Conservation (phyloP, 2,329 filamentous ascomycete genomes). For the Botrytis sinoallii region DNA sequence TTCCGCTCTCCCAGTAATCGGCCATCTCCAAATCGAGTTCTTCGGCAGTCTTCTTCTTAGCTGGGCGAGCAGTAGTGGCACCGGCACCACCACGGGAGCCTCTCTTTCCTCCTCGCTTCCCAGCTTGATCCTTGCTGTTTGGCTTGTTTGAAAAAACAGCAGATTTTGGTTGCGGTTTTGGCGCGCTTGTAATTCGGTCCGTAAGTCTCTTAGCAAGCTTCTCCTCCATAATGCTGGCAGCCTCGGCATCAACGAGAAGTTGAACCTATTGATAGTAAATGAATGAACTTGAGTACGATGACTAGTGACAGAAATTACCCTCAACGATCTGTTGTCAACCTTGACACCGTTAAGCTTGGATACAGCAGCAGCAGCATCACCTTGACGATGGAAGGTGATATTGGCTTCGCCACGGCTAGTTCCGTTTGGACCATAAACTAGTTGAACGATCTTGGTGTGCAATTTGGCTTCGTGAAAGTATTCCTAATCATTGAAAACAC, state of each 20-base stretch:
- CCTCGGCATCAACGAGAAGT: conserved; percentile 77
- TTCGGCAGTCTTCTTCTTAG: conserved; percentile 87
- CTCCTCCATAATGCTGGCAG: conserved; percentile 58
- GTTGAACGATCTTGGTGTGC: conserved; percentile 50
- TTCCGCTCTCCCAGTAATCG: conserved; percentile 71
- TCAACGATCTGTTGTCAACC: conserved; percentile 87
- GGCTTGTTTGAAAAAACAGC: conserved; percentile 74
- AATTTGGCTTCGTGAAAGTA: conserved; percentile 74
- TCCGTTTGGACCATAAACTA: conserved; percentile 91
- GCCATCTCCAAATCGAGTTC: conserved; percentile 97
- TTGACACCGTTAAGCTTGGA: conserved; percentile 81
- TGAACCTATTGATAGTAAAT: conserved; percentile 63
- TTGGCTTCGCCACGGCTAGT: conserved; percentile 89
- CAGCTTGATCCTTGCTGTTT: conserved; percentile 52
- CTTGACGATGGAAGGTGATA: conserved; percentile 77
- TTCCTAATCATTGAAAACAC: conserved; percentile 68
- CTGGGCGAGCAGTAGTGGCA: conserved; percentile 56
- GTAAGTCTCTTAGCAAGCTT: conserved; percentile 66
- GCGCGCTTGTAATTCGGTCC: conserved; percentile 68
- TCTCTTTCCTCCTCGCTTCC: conserved; percentile 27
- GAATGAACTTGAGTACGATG: neutral
- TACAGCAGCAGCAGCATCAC: conserved; percentile 81
- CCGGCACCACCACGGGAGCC: conserved; percentile 47
- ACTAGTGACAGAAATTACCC: conserved; percentile 67
- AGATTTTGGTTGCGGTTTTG: conserved; percentile 76